Evolutionary conservation across 1,139 yeast genomes (phyloP).

Genomic region (Yarrowia galli): DNA sequence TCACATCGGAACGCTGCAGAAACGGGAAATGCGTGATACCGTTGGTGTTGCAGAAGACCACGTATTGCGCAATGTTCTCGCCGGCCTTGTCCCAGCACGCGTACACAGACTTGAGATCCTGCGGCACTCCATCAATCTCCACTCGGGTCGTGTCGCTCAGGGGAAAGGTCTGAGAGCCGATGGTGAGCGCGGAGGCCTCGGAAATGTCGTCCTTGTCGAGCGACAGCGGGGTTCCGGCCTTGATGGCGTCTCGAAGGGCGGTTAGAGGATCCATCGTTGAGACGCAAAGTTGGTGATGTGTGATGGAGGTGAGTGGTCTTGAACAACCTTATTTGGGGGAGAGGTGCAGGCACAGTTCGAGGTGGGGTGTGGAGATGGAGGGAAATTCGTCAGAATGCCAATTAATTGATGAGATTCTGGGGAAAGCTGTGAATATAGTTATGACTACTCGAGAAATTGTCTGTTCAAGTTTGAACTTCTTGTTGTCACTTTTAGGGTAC

Average conservation of each 20-base stretch:
- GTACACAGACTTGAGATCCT: slow-evolving; percentile 53
- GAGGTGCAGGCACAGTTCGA: too few species aligned
- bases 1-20: slow-evolving; percentile 82
- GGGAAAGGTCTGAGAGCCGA: slow-evolving; percentile 41
- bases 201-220: slow-evolving; percentile 44
- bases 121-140: slow-evolving; percentile 56
- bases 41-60: slow-evolving; percentile 70
- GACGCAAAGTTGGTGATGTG: slow-evolving; percentile 17
- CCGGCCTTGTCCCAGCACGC: slow-evolving; percentile 85
- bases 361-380: too few species aligned
- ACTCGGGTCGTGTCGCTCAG: slow-evolving; percentile 64
- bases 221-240: slow-evolving; percentile 42
- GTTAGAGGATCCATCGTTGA: slow-evolving; percentile 45
- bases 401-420: background rate
- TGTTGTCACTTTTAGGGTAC: too few species aligned
- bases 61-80: slow-evolving; percentile 80
- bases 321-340: background rate
- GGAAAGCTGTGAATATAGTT: background rate
- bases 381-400: background rate
- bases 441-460: too few species aligned
- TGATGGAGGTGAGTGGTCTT: slow-evolving; percentile 10
- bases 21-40: slow-evolving; percentile 78
- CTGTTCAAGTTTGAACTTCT: too few species aligned
- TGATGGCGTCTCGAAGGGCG: slow-evolving; percentile 46
- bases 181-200: slow-evolving; percentile 43